Percentiles rank a stretch among this genome's conserved stretches.
Conservation (phyloP, 805 yeast genomes). For the Kockiozyma suomiensis region DNA sequence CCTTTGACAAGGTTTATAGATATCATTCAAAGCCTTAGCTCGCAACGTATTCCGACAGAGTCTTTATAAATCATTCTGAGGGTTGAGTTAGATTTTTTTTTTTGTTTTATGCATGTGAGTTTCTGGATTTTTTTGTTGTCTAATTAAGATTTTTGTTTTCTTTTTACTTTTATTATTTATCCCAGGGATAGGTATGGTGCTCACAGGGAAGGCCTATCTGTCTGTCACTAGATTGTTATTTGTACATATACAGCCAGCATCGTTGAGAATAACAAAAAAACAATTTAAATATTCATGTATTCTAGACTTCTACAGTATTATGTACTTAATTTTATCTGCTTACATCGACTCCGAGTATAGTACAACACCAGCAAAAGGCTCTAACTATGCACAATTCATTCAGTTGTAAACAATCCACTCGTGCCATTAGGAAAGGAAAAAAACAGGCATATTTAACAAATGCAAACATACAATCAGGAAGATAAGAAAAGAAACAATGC, state of each 20-base stretch:
- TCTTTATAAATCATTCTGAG: too few relatives aligned
- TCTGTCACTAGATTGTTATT: slow-evolving; percentile 3
- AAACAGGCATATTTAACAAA: background rate
- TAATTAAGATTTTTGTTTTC: background rate
- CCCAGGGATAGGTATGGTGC: slow-evolving; percentile 7
- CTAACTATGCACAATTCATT: too few relatives aligned
- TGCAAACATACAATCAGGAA: background rate
- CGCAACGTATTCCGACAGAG: too few relatives aligned
- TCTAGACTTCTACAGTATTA: background rate
- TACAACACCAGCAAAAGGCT: too few relatives aligned
- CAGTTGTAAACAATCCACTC: too few relatives aligned
- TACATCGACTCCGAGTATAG: too few relatives aligned
- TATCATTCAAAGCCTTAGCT: too few relatives aligned
- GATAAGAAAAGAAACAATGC: background rate
- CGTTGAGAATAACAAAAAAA: background rate
- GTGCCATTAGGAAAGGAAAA: too few relatives aligned
- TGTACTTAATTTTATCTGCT: too few relatives aligned
- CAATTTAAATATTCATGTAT: background rate
- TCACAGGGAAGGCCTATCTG: slow-evolving; percentile 4
- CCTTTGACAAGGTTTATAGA: too few relatives aligned
- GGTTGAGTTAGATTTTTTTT: background rate
- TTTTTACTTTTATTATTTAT: too few relatives aligned
- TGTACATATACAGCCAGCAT: slow-evolving; percentile 13
- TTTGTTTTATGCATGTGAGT: background rate
- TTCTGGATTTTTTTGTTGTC: background rate